Evolutionary conservation across 2,329 filamentous ascomycete genomes (phyloP), one percentile per base, ranked within the genome.

Genomic region (Aspergillus sp.): DNA sequence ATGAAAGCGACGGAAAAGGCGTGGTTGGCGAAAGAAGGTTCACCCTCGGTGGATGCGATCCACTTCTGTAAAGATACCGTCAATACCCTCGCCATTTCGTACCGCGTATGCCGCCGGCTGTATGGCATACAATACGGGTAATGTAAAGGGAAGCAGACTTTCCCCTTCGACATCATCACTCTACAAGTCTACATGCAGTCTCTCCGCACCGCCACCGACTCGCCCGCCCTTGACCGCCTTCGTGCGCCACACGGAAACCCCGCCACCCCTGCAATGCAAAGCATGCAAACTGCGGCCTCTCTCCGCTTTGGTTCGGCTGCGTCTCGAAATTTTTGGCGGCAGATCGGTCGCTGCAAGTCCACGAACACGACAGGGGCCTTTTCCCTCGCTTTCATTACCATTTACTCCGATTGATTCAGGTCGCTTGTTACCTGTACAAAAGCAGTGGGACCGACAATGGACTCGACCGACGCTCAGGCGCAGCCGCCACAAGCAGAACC

Each of bases 241-340:
- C 29, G 18, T 51, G 31, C 56, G 56, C 59, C 61, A 55, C 54
- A 56, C 24, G 14, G 6, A 12, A 9, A 12, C 22, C 36, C 36
- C 36, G 36, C 36, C 36, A 42, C 36, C 32, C 46, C 36, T 22
- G 32, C 26, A 29, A 20, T 66, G 59, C 64, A 66, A 66, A 67
- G 60, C 5, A 36, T 65, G 60, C 69, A 73, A 72, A 72, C 60
- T 36, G 22, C 32, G 46, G 42, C 10, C 9, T 32, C 14, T 55
- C 54, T 49, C 36, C 29, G 24, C 18, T 54, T 29, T 54, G 53
- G 49, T 51, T 49, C 22, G 32, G 52, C 26, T 54, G 52, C 50
- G 32, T 54, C 36, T 55, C 59, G 52, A 62, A 56, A 59, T 59
- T 62, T 65, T 65, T 61, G 50, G 18, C 54, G 46, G 56, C 14